Evolutionary conservation across 306 rosid genomes (phyloP).

Genomic region (Pterocarpus santalinus): DNA sequence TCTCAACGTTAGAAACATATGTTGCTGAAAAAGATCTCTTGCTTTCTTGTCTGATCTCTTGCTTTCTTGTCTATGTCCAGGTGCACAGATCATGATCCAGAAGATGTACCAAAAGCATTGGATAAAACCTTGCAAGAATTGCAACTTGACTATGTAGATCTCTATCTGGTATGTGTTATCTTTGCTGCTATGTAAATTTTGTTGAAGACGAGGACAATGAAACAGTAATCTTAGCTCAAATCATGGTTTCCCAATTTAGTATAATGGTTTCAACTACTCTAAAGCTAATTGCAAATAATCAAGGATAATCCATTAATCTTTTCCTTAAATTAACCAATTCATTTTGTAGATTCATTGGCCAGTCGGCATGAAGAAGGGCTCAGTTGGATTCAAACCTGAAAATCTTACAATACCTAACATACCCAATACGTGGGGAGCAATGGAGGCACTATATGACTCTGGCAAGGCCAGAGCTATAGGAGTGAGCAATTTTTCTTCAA

Average conservation of each 20-base stretch:
- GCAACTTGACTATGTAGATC: slow-evolving; percentile 17
- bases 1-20: neutral
- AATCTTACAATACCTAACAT: slow-evolving; percentile 3
- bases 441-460: slow-evolving; percentile 31
- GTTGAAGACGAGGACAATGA: neutral
- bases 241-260: neutral
- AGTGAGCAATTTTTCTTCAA: slow-evolving; percentile 36
- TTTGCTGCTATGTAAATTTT: neutral
- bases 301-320: too few species aligned
- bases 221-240: neutral
- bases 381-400: slow-evolving; percentile 7
- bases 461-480: slow-evolving; percentile 36
- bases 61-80: slow-evolving; percentile 33
- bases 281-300: too few species aligned
- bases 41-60: neutral
- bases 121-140: neutral
- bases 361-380: neutral
- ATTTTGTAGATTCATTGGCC: slow-evolving; percentile 15
- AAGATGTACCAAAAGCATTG: slow-evolving; percentile 17
- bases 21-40: too few species aligned
- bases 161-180: slow-evolving; percentile 2
- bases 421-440: slow-evolving; percentile 17
- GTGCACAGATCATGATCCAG: neutral
- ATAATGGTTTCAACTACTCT: too few species aligned
- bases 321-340: neutral